Evolutionary conservation across 345 rosid genomes (phyloP), one percentile per base, ranked within the genome.

Genomic region (Eucalyptus caleyi): DNA sequence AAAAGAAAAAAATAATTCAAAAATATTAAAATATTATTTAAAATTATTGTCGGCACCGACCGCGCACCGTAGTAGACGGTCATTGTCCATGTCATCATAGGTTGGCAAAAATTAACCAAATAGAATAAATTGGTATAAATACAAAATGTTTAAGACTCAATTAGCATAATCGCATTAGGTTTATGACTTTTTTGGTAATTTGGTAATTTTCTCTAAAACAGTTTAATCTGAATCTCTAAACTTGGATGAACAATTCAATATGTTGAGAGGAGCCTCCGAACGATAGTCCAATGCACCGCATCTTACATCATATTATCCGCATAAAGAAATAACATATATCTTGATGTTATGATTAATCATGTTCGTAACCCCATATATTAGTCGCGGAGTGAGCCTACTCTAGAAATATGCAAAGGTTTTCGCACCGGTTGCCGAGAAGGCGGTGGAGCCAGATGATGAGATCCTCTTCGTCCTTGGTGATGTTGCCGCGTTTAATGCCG

Each of bases 391-490:
- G 44, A 34, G 26, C 37, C 44, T 34, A 4, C 24, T 34, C 37
- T 69, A 69, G 44, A 19, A 9, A 69, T 69, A 18, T 16, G 18
- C 24, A 50, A 23, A 69, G 44, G 42, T 18, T 10, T 34, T 16
- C 24, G 37, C 42, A 89, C 91, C 89, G 59, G 86, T 89, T 89
- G 37, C 91, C 87, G 5, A 87, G 87, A 89, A 87, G 89, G 30
- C 87, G 62, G 40, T 89, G 91, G 45, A 90, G 89, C 69, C 82
- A 60, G n/a, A 88, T 15, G 47, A 90, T 90, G 40, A 90, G 89
- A 24, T 90, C 86, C 14, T 90, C 89, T 90, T 90, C 91, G 30
- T 85, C 91, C 11, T 32, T 7, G 23, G 91, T 50, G 32, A 90
- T 26, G 50, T 90, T 51, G 9, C 89, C 89, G 85, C 91, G 42